A percentile compares a stretch with the other conserved stretches of the same genome.
phyloP scores from a whole-genome alignment of 2,329 filamentous ascomycete species.

The Pochonia chlamydosporia region DNA sequence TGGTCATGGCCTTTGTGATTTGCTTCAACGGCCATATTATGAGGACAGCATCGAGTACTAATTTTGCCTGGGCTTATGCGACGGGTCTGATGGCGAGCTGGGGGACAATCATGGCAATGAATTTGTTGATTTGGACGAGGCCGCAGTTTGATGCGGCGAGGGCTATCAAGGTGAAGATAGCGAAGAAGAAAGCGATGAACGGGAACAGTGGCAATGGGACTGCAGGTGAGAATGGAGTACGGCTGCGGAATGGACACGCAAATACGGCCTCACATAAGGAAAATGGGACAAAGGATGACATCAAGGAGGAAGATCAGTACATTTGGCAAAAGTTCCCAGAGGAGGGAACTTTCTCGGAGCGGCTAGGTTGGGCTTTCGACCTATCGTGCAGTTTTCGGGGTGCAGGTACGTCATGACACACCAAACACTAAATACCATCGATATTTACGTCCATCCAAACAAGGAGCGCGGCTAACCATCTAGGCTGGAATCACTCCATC shows the following conservation, averaged over 20 bases:
- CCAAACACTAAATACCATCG: no score
- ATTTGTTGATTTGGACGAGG: constrained; percentile 45
- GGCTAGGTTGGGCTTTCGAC: constrained; percentile 51
- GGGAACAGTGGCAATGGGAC: background rate
- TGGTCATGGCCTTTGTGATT: constrained; percentile 38
- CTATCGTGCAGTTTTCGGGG: constrained; percentile 50
- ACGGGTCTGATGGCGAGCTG: constrained; percentile 44
- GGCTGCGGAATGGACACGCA: constrained; percentile 13
- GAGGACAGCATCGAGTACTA: constrained; percentile 39
- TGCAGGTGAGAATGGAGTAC: constrained; percentile 9
- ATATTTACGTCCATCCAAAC: background rate
- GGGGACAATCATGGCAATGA: constrained; percentile 43
- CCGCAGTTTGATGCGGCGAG: constrained; percentile 54
- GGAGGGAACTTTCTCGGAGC: constrained; percentile 38
- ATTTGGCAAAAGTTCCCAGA: constrained; percentile 56
- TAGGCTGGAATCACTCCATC: constrained; percentile 55
- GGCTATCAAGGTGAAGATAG: constrained; percentile 27
- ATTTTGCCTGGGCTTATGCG: constrained; percentile 44
- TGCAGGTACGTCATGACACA: constrained; percentile 40
- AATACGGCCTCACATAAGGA: background rate
- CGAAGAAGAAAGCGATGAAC: background rate
- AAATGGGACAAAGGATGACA: background rate
- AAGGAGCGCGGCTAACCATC: background rate
- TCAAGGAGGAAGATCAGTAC: constrained; percentile 38
- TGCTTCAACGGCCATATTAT: constrained; percentile 39